Base-by-base conservation (phyloP, 306 rosid species). In the Sesbania bispinosa region DNA sequence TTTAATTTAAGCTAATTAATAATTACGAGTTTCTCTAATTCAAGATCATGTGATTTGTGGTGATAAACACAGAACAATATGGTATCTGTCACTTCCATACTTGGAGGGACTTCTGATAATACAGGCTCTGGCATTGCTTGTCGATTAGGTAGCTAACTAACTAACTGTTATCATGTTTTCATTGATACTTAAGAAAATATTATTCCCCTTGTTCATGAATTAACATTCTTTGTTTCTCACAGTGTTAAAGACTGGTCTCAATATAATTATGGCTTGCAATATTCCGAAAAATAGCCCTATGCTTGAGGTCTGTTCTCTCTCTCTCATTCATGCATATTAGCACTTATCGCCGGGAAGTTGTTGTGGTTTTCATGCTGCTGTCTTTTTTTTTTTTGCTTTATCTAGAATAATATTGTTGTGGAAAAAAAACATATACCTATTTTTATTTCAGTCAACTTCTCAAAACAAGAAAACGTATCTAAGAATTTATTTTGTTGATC, bases 91-190 rank as follows among this genome's bases (percentile, higher is more conserved):
- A 85, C 96, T 73, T 85, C 93, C 68, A 73, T 94, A 73, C 93
- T 87, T 45, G 97, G 96, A n/a, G 97, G 96, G 55, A 69, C 81
- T 57, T 91, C 89, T 76, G 96, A 94, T 85, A 91, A 88, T 76
- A 86, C 93, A n/a, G 96, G 96, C 51, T 72, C 96, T 4, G 87
- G 90, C 71, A 89, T 89, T 88, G 96, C 96, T 71, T 85, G 86
- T 41, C 80, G 96, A 63, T 67, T 91, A 80, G 97, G 96, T 94
- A n/a, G n/a, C n/a, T n/a, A n/a, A n/a, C n/a, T n/a, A n/a, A n/a
- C n/a, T n/a, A 76, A 62, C 41, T 73, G 4, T 27, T 26, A 18
- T 73, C 32, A 27, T 54, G 45, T 57, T n/a, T n/a, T n/a, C n/a
- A n/a, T 67, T 62, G 23, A 18, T 50, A 1, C 10, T 20, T 29